Percentiles rank a stretch among this genome's conserved stretches.
Conservation (phyloP, 1,139 yeast genomes). For the Hemisphaericaspora xylanilytica region DNA sequence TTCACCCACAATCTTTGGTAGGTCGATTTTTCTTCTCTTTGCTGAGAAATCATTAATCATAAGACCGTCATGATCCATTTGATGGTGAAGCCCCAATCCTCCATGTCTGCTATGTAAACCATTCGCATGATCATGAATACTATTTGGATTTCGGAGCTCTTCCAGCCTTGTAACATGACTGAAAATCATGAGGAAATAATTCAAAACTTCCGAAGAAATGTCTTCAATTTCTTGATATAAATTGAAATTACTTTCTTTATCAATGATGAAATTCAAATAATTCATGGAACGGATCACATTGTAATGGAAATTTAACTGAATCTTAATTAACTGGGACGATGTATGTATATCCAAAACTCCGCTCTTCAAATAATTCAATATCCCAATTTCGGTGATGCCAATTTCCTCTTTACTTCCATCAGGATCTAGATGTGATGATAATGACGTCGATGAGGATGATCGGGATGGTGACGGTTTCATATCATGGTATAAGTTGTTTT, state of each 20-base stretch:
- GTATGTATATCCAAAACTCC: constrained; percentile 44
- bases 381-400: constrained; percentile 31
- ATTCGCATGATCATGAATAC: constrained; percentile 12
- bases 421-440: neutral
- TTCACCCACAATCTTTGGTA: constrained; percentile 9
- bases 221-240: constrained; percentile 37
- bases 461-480: constrained; percentile 18
- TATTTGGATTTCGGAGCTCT: neutral
- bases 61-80: constrained; percentile 48
- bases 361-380: constrained; percentile 27
- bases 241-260: constrained; percentile 39
- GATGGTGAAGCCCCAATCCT: constrained; percentile 27
- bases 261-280: constrained; percentile 47
- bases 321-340: constrained; percentile 40
- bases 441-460: too few relatives aligned
- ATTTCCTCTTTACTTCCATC: constrained; percentile 9
- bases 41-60: constrained; percentile 48
- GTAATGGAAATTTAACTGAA: constrained; percentile 47
- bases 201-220: constrained; percentile 40
- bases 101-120: constrained; percentile 18
- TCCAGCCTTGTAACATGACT: constrained; percentile 27
- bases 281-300: constrained; percentile 44
- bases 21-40: constrained; percentile 30
- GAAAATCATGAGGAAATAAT: constrained; percentile 39
- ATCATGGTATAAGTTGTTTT: constrained; percentile 36